Base-by-base conservation (phyloP, 208 protist species). In the Lotmaria passim region DNA sequence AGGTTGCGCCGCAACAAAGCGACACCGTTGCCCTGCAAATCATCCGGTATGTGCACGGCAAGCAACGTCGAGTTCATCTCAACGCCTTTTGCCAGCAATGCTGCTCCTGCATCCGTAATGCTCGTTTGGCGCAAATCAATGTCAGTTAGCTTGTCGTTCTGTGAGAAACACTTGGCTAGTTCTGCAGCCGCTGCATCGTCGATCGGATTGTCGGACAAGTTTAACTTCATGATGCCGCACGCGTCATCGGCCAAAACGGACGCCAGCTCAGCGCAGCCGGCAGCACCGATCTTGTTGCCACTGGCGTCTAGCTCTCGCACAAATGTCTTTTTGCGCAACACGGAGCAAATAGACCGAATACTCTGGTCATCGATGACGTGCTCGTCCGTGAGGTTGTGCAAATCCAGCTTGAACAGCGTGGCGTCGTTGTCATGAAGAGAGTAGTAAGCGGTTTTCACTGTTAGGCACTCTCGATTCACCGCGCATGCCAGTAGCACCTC, bases 391-490 rank as follows among this genome's bases (percentile, higher is more conserved):
- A 52, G 50, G 28, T 72, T 72, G 52, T 76, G 65, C 28, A 97
- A 70, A 28, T 91, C 72, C 11, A 95, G 60, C 30, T 82, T 79
- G 2, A 30, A 69, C 30, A 94, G 58, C 6, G 72, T 81, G 4
- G 24, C 50, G 69, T 94, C 86, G 30, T 72, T 72, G 62, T 81
- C 81, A n/a, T 70, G 61, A 19, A 97, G 69, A 19, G 78, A 78
- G 61, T 93, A 93, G 33, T 82, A 78, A 2, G 83, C 64, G 31
- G 47, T 69, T 68, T 97, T 97, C 21, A 94, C 56, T 21, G 74
- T 53, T 24, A 51, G 66, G 31, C 87, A 73, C 41, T 95, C 87
- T 19, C 82, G 83, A 56, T 97, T 97, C 1, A 97, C 57, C 43
- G 82, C 73, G 48, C 85, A 91, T 34, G 86, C 86, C 38, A 71